These are phyloP conservation scores for Colletotrichum cordylinicola DNA, from an alignment of 2,329 filamentous ascomycete species.

Conservation along the genomic window DNA sequence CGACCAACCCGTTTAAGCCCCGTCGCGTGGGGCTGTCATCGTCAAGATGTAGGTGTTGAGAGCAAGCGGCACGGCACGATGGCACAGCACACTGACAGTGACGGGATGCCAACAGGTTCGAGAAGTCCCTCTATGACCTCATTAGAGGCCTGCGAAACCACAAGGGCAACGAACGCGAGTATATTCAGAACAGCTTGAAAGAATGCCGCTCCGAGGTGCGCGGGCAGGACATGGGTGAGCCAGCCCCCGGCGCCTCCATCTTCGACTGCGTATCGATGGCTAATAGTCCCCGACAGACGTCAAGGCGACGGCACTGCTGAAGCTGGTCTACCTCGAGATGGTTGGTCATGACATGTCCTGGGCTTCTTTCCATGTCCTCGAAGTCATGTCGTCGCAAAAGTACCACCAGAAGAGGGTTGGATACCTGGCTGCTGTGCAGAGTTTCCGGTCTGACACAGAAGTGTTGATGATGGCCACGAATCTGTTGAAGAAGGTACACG, in stretches of 20 bases:
- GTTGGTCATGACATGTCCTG: conserved; percentile 99
- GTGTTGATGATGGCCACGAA: conserved; percentile 98
- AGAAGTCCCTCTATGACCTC: conserved; percentile 98
- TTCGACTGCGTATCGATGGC: background rate
- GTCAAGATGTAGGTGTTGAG: conserved; percentile 14
- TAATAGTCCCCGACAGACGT: conserved; percentile 65
- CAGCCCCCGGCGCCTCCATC: background rate
- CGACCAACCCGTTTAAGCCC: background rate
- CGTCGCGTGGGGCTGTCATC: conserved; percentile 12
- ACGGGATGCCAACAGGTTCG: conserved; percentile 73
- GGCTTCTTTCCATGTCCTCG: conserved; percentile 97
- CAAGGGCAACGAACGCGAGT: conserved; percentile 93
- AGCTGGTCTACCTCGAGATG: conserved; percentile 98
- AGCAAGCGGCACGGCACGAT: background rate
- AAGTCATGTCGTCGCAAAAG: conserved; percentile 97
- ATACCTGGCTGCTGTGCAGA: conserved; percentile 94
- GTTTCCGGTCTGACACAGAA: conserved; percentile 93
- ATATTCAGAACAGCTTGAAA: conserved; percentile 90
- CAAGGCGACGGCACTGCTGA: conserved; percentile 94
- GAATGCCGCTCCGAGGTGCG: conserved; percentile 95
- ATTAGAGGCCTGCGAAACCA: conserved; percentile 95
- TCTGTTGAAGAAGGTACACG: conserved; percentile 82
- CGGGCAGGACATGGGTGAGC: conserved; percentile 87
- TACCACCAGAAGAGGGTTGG: conserved; percentile 95
- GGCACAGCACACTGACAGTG: conserved; percentile 23